phyloP scores from a whole-genome alignment of 805 yeast species.

The Ogataea sp. region DNA sequence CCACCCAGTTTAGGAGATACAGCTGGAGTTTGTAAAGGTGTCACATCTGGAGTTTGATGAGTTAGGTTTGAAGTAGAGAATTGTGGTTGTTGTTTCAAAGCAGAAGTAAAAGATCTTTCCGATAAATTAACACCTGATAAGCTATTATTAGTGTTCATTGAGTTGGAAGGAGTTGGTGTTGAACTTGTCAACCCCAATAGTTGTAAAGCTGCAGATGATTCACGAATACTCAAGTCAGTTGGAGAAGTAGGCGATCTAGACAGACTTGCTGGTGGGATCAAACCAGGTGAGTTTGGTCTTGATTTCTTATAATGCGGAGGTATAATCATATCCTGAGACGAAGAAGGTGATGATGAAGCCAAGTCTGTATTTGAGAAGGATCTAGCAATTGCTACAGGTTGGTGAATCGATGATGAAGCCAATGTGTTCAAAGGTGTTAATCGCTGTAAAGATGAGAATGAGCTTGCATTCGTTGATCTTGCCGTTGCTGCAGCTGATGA shows the following conservation, averaged over 20 bases:
- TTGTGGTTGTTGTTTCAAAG: background rate
- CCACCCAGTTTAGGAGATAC: conserved; percentile 26
- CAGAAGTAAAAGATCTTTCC: background rate
- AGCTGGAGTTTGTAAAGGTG: conserved; percentile 29
- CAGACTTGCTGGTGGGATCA: conserved; percentile 9
- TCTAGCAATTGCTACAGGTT: conserved; percentile 9
- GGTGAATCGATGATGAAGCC: background rate
- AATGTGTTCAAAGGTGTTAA: conserved; percentile 31
- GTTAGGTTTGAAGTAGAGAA: conserved; percentile 7
- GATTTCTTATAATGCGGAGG: conserved; percentile 38
- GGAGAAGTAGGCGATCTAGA: conserved; percentile 18
- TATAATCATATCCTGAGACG: conserved; percentile 5
- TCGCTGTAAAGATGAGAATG: conserved; percentile 36
- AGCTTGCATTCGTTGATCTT: conserved; percentile 22
- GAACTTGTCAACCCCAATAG: conserved; percentile 14
- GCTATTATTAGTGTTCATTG: background rate
- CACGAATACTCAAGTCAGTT: conserved; percentile 8
- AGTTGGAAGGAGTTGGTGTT: background rate
- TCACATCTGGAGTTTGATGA: conserved; percentile 21
- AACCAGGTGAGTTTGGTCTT: conserved; percentile 41
- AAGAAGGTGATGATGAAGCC: conserved; percentile 18
- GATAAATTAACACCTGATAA: background rate
- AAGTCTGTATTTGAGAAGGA: conserved; percentile 37
- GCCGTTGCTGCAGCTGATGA: conserved; percentile 7
- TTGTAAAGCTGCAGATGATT: conserved; percentile 23